Percentiles rank a stretch among this genome's conserved stretches.
Conservation (phyloP, 257 asterid species). For the Solanum peruvianum region DNA sequence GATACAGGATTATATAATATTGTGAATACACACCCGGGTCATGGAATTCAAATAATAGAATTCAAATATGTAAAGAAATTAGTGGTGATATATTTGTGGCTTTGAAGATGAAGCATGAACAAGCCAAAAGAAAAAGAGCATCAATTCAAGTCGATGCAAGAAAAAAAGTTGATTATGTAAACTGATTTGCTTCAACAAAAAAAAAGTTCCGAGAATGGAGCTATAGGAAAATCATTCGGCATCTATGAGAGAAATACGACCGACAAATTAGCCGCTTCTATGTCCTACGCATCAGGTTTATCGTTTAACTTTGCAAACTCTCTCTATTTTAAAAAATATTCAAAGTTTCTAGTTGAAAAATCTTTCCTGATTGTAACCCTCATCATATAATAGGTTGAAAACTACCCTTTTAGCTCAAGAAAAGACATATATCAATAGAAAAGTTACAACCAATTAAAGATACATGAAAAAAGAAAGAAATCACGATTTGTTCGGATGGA, state of each 20-base stretch:
- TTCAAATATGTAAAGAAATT: neutral
- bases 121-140: neutral
- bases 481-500: too few relatives aligned
- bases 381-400: too few relatives aligned
- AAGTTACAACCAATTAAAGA: too few relatives aligned
- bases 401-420: too few relatives aligned
- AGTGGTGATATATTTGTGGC: neutral
- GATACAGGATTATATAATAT: neutral
- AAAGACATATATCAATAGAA: too few relatives aligned
- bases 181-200: neutral
- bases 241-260: neutral
- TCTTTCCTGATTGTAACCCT: too few relatives aligned
- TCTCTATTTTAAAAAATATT: neutral
- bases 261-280: neutral
- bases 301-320: neutral
- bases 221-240: neutral
- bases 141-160: neutral
- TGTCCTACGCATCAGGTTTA: neutral
- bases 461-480: too few relatives aligned
- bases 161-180: neutral
- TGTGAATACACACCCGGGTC: neutral
- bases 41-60: neutral
- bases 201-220: neutral
- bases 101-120: neutral
- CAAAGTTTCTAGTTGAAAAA: neutral